Percentiles rank a stretch among this genome's conserved stretches.
Evolutionary conservation across 2,329 filamentous ascomycete species (phyloP).

Genomic region (Stachybotrys echinatus): DNA sequence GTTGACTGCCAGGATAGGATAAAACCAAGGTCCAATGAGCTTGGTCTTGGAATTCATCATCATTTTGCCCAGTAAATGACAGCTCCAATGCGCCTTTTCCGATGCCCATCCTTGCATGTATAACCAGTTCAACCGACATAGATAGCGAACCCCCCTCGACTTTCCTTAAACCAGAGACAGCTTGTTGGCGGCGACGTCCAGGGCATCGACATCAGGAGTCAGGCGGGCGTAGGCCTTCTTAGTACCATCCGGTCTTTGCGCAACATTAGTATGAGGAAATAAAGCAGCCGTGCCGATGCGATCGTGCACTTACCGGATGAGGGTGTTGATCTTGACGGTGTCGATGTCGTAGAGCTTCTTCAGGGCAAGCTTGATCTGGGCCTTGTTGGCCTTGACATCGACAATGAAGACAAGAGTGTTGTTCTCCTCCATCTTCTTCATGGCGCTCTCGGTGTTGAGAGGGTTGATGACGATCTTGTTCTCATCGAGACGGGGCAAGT

Average conservation of each 20-base stretch:
- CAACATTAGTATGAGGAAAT: slow-evolving; percentile 13
- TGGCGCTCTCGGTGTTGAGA: slow-evolving; percentile 98
- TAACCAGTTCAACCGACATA: slow-evolving; percentile 36
- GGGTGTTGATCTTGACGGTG: slow-evolving; percentile 97
- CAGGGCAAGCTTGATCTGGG: slow-evolving; percentile 95
- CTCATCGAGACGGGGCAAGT: slow-evolving; percentile 88
- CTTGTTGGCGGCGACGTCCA: slow-evolving; percentile 99
- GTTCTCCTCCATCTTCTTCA: slow-evolving; percentile 99
- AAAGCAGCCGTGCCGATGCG: too few relatives aligned
- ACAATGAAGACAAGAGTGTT: slow-evolving; percentile 99
- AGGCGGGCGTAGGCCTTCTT: slow-evolving; percentile 99
- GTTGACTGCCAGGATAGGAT: too few relatives aligned
- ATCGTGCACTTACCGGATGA: slow-evolving; percentile 82
- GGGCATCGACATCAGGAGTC: slow-evolving; percentile 92
- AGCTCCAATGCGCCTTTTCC: slow-evolving; percentile 29
- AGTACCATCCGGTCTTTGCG: slow-evolving; percentile 77
- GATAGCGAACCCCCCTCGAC: slow-evolving; percentile 11
- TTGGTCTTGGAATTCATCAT: slow-evolving; percentile 28
- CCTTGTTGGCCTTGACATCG: slow-evolving; percentile 97
- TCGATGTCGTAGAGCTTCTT: slow-evolving; percentile 99
- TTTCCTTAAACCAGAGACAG: slow-evolving; percentile 83
- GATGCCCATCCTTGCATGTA: slow-evolving; percentile 30
- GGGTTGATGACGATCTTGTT: slow-evolving; percentile 98
- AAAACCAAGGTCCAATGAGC: too few relatives aligned
- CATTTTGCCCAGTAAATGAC: slow-evolving; percentile 28